Conservation (phyloP, 768 basidiomycete species). For the Mycena rebaudengoi region DNA sequence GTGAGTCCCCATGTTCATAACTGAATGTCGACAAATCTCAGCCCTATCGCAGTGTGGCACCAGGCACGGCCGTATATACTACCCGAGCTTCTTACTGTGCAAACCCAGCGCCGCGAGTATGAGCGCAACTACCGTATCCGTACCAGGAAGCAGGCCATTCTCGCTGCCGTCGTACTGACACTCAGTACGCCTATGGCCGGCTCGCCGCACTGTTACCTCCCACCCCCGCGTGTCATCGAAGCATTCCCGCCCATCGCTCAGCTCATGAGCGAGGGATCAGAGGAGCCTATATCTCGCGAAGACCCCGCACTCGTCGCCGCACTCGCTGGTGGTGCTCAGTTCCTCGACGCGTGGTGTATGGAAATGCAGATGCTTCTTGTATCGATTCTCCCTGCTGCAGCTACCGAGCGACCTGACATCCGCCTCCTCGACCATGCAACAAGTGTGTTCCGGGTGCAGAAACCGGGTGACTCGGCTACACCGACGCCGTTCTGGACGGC, state of each 20-base stretch:
- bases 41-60: not conserved
- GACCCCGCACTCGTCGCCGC: not conserved
- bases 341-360: not conserved
- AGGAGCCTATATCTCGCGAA: not conserved
- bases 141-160: not conserved
- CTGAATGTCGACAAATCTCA: not conserved
- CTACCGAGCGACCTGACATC: not conserved
- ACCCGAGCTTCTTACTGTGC: not conserved
- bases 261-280: not conserved
- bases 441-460: not conserved
- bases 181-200: not conserved
- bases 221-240: not conserved
- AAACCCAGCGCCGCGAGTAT: not conserved
- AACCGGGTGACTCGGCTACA: not conserved
- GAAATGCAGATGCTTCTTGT: not conserved
- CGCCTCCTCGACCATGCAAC: not conserved
- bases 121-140: not conserved
- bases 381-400: not conserved
- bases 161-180: not conserved
- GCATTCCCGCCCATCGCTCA: not conserved
- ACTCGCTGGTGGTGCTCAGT: not conserved
- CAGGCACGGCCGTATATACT: not conserved
- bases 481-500: too few relatives aligned
- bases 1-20: not conserved
- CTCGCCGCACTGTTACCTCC: not conserved